Evolutionary conservation across 1,284 basidiomycete genomes (phyloP).

Genomic region (Spongispora temasekensis): DNA sequence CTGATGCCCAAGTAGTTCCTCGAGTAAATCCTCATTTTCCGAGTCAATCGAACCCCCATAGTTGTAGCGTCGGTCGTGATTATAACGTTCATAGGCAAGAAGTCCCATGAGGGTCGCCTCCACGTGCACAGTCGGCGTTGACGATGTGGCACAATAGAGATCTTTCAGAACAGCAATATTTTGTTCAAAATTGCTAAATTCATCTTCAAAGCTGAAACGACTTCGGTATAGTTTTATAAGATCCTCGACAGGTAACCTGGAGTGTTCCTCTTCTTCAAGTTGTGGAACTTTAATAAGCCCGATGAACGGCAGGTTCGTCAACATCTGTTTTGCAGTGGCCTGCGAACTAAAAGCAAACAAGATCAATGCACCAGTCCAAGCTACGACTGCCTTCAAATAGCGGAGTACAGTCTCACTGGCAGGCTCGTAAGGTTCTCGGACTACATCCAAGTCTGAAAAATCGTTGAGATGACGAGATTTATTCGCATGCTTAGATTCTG

Average conservation of each 20-base stretch:
- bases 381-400: not conserved
- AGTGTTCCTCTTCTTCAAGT: not conserved
- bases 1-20: not conserved
- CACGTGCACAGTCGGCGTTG: not conserved
- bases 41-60: not conserved
- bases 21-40: not conserved
- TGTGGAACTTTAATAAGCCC: not conserved
- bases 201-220: not conserved
- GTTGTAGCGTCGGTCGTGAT: not conserved
- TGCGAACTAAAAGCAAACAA: not conserved
- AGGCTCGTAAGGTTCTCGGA: not conserved
- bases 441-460: not conserved
- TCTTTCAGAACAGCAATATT: not conserved
- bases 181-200: not conserved
- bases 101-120: not conserved
- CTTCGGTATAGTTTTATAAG: not conserved
- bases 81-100: not conserved
- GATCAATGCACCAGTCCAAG: not conserved
- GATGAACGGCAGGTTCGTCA: not conserved
- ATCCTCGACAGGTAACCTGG: not conserved
- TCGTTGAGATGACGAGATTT: not conserved
- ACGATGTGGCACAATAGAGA: too few species aligned
- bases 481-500: too few species aligned
- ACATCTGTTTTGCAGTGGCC: not conserved
- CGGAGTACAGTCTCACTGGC: not conserved